phyloP scores from a whole-genome alignment of 2,329 filamentous ascomycete species.

The Fusarium azukiicola region DNA sequence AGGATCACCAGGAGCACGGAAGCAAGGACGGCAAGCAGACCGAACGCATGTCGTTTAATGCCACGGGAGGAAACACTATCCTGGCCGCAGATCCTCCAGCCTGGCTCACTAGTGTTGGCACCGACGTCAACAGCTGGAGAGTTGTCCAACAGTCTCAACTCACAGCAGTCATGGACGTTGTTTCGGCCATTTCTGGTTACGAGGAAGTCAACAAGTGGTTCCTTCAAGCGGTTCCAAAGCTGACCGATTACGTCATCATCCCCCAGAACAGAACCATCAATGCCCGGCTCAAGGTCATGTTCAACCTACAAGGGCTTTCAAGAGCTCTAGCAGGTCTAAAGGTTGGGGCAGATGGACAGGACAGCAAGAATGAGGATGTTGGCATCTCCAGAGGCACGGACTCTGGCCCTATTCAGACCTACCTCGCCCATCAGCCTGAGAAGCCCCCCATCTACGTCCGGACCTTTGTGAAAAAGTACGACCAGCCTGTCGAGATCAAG shows the following conservation, averaged over 20 bases:
- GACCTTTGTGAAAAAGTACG: not conserved
- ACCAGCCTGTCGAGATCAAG: not conserved
- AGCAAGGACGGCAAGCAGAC: not conserved
- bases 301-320: not conserved
- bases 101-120: not conserved
- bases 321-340: not conserved
- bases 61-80: not conserved
- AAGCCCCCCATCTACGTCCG: not conserved
- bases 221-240: not conserved
- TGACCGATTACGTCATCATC: not conserved
- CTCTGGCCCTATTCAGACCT: not conserved
- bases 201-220: not conserved
- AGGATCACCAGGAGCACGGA: not conserved
- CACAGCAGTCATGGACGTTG: not conserved
- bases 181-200: not conserved
- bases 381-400: not conserved
- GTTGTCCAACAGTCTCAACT: not conserved
- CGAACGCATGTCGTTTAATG: not conserved
- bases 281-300: not conserved
- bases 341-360: not conserved
- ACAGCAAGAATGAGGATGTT: not conserved
- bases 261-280: not conserved
- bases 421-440: not conserved
- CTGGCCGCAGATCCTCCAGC: conserved; percentile 4
- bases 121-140: not conserved